phyloP scores from a whole-genome alignment of 352 stramenopile genomes.

The Phytophthora fragariaefolia region DNA sequence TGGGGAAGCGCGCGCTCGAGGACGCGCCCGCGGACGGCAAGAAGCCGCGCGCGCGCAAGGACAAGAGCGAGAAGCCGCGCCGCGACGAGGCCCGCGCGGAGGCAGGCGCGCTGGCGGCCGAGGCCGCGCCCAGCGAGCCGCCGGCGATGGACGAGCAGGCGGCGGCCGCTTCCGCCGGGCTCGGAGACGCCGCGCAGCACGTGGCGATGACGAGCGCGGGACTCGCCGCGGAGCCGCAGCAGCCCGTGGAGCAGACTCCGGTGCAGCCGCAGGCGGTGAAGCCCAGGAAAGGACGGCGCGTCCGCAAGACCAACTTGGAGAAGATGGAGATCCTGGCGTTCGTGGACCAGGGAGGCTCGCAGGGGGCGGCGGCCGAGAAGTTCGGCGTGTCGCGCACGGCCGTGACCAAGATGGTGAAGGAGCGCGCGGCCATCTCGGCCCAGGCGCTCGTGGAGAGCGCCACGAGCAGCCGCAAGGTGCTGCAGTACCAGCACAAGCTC shows the following conservation, averaged over 20 bases:
- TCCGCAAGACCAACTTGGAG: constrained; percentile 85
- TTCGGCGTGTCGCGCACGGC: constrained; percentile 84
- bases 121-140: no score
- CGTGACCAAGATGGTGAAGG: constrained; percentile 90
- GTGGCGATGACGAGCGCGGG: constrained; percentile 23
- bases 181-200: constrained; percentile 5
- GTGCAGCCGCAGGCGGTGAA: constrained; percentile 6
- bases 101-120: constrained; percentile 2
- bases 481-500: constrained; percentile 86
- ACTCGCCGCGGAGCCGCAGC: background rate
- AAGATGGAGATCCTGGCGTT: constrained; percentile 86
- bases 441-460: constrained; percentile 70
- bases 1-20: constrained; percentile 16
- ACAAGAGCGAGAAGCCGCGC: constrained; percentile 50
- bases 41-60: constrained; percentile 57
- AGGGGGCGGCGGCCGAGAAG: constrained; percentile 77
- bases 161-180: background rate
- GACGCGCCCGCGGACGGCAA: constrained; percentile 18
- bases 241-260: constrained; percentile 1
- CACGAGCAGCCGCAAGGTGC: constrained; percentile 76
- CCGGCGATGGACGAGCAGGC: background rate
- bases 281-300: constrained; percentile 59
- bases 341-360: constrained; percentile 80
- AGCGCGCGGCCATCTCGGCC: constrained; percentile 73
- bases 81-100: constrained; percentile 1